Percentiles rank a stretch among this genome's conserved stretches.
phyloP scores from a whole-genome alignment of 2,329 filamentous ascomycete species.

The Cladorrhinum sp. region DNA sequence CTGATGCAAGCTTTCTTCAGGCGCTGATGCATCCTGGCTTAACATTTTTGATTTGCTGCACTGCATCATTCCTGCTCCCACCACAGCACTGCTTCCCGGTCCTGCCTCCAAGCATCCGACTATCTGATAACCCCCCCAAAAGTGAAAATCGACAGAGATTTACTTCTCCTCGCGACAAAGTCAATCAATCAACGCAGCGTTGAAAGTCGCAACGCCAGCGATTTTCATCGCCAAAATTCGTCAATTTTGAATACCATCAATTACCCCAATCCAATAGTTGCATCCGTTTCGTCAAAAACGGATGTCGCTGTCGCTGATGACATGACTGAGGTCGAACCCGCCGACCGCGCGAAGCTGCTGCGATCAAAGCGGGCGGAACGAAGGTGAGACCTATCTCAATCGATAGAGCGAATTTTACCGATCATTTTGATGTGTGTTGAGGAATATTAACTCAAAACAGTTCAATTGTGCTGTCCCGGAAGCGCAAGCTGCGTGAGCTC shows the following conservation, averaged over 20 bases:
- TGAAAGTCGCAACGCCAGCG: slow-evolving; percentile 25
- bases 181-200: slow-evolving; percentile 26
- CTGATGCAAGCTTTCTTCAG: slow-evolving; percentile 15
- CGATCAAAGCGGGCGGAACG: slow-evolving; percentile 61
- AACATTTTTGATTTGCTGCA: slow-evolving; percentile 25
- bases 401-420: slow-evolving; percentile 50
- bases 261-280: slow-evolving; percentile 35
- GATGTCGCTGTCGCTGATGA: slow-evolving; percentile 67
- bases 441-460: slow-evolving; percentile 48
- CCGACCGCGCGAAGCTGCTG: slow-evolving; percentile 64
- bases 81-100: slow-evolving; percentile 16
- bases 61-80: slow-evolving; percentile 8
- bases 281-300: slow-evolving; percentile 64
- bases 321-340: slow-evolving; percentile 68
- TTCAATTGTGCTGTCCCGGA: slow-evolving; percentile 76
- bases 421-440: slow-evolving; percentile 45
- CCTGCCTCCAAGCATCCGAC: slow-evolving; percentile 8
- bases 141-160: slow-evolving; percentile 27
- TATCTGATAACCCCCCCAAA: slow-evolving; percentile 24
- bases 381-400: slow-evolving; percentile 49
- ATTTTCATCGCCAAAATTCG: slow-evolving; percentile 36
- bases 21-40: slow-evolving; percentile 21
- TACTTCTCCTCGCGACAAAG: slow-evolving; percentile 22
- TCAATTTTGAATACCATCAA: slow-evolving; percentile 32
- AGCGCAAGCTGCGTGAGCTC: slow-evolving; percentile 86